Evolutionary conservation across 495 filamentous ascomycete species (phyloP), one percentile per base, ranked within the genome.

Genomic region (Neurospora sp.): DNA sequence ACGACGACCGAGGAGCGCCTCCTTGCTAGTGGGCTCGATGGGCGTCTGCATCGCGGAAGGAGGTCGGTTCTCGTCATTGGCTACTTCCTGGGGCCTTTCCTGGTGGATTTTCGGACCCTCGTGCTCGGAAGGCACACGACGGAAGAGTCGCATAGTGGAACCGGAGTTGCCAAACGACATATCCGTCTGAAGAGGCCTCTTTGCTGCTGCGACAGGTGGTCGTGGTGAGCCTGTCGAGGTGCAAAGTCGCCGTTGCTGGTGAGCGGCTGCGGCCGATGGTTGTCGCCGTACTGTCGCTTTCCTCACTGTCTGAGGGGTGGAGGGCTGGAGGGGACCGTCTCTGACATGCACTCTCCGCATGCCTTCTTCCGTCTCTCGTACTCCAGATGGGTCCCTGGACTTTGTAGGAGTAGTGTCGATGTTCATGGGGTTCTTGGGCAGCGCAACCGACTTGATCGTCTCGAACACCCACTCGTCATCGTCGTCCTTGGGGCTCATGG

Each of bases 381-480:
- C 83, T 20, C 84, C 82, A 2, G 86, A 88, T 27, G 85, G 80
- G 73, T 88, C 89, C 18, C 87, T 82, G 6, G 87, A 84, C 73
- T 85, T 86, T 18, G 53, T 65, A 8, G 53, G 53, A 65, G 53
- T 35, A 18, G 53, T 65, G 53, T 35, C 27, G 27, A 61, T 5
- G 68, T 82, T 77, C 5, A 84, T 82, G 8, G 82, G 80, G 61
- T 78, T 74, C 73, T 80, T 86, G 61, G 78, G 81, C 37, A 78
- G 80, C 61, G 73, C 76, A 8, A 85, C 81, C 3, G 86, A 90
- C 79, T 92, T 95, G 75, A 99, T 89, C 0, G 96, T 99, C 77
- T 98, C 96, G 78, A 99, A 99, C n/a, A 98, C 90, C 96, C 96
- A 99, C 70, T 93, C 93, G 75, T 97, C 94, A 20, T 91, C 85